Evolutionary conservation across 768 basidiomycete species (phyloP), one percentile per base, ranked within the genome.

Genomic region (Auriculariales sp.): DNA sequence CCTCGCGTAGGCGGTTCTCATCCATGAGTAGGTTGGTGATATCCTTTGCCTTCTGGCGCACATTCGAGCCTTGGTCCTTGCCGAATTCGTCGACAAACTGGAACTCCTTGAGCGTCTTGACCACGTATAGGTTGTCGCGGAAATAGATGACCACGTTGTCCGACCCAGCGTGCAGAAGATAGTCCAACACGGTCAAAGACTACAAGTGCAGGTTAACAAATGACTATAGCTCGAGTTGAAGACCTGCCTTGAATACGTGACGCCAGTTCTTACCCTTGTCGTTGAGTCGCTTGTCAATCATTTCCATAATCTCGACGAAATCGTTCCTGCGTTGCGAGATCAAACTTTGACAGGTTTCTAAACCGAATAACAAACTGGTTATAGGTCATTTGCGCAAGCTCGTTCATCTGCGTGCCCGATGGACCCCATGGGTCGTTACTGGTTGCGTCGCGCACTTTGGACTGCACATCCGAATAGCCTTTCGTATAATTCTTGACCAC

Each of bases 251-350:
- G 78, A 95, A 98, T 51, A 98, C 94, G 71, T 99, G 95, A 48
- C 94, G 77, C 95, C 95, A 99, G 59, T 98, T 97, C 78, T 98
- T 98, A 31, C 95, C 95, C 72, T 95, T 98, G 70, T 99, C 95
- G 58, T 92, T 92, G 54, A 99, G 69, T 47, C 95, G 81, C 67
- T 99, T 98, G 68, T 98, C 95, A 46, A 99, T 74, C 90, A 97
- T 95, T 71, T 99, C 95, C 91, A 99, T 97, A 60, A 99, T 89
- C 68, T 99, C 95, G 11, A 98, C 91, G 63, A 99, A 99, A 59
- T 98, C 93, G 52, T 81, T 84, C 66, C 92, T 79, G 56, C 15
- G 45, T 36, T 39, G 12, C 24, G 49, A 2, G n/a, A 25, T 47
- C 3, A 31, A 49, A 19, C 14, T 32, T 30, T 19, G 3, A 44